A percentile compares a stretch with the other conserved stretches of the same genome.
Conservation (phyloP, 2,329 filamentous ascomycete species). For the Claviceps capensis region DNA sequence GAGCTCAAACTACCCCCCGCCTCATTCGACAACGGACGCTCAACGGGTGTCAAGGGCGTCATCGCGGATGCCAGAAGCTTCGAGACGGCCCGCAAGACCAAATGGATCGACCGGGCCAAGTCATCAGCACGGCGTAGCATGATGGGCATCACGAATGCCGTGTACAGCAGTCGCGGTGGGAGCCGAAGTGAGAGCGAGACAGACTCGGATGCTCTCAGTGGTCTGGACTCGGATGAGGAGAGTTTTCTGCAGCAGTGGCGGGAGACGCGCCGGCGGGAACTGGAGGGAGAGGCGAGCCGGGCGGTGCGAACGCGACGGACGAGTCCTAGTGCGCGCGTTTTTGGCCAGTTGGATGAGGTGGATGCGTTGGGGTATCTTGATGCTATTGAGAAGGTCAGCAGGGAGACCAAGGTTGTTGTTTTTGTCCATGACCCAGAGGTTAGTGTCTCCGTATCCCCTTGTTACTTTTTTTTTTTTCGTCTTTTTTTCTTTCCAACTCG, state of each 20-base stretch:
- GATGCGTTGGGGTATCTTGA: constrained; percentile 91
- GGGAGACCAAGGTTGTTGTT: constrained; percentile 76
- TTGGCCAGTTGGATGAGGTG: constrained; percentile 68
- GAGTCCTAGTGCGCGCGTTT: constrained; percentile 65
- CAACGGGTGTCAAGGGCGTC: constrained; percentile 76
- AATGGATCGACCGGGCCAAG: constrained; percentile 38
- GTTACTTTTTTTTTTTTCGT: constrained; percentile 11
- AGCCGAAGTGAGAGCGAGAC: constrained; percentile 31
- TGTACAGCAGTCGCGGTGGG: constrained; percentile 5
- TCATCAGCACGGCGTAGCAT: constrained; percentile 40
- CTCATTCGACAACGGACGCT: constrained; percentile 52
- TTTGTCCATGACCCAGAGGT: constrained; percentile 86
- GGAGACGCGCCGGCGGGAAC: constrained; percentile 61
- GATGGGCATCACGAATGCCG: constrained; percentile 30
- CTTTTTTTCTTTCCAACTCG: neutral
- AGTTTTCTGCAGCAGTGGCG: constrained; percentile 77
- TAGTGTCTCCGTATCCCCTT: constrained; percentile 21
- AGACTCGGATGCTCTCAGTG: constrained; percentile 28
- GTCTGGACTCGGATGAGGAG: constrained; percentile 55
- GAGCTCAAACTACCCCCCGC: constrained; percentile 47
- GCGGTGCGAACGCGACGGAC: constrained; percentile 50
- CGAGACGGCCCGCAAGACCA: constrained; percentile 48
- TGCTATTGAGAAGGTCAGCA: constrained; percentile 77
- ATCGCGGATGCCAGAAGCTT: constrained; percentile 73
- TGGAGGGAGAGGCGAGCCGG: constrained; percentile 47